phyloP scores from a whole-genome alignment of 441 rosid species.

The Pelargonium myrrhifolium region DNA sequence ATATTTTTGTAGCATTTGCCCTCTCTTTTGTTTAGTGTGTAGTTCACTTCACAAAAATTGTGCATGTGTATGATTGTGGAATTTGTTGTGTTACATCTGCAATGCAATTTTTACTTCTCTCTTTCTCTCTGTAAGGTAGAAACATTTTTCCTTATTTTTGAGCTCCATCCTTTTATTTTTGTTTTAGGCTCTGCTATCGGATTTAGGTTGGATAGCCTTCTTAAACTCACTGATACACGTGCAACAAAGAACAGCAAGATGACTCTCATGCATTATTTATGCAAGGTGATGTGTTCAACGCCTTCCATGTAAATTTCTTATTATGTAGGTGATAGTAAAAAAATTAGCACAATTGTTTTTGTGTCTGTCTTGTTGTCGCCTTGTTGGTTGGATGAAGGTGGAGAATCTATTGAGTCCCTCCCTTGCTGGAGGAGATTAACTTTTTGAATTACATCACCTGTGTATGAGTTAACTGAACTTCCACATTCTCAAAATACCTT shows the following conservation, averaged over 20 bases:
- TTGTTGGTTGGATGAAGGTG: background rate
- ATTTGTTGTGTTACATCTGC: slow-evolving; percentile 3
- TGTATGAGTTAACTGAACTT: background rate
- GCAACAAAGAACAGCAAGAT: slow-evolving; percentile 69
- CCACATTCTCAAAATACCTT: background rate
- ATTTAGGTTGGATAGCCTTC: slow-evolving; percentile 91
- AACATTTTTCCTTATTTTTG: background rate
- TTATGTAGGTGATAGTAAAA: too few relatives aligned
- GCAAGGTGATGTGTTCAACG: slow-evolving; percentile 54
- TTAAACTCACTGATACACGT: slow-evolving; percentile 88
- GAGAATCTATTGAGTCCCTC: background rate
- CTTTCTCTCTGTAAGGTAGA: background rate
- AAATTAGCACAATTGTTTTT: background rate
- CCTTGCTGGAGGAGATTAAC: background rate
- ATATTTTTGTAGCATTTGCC: background rate
- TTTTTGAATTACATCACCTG: background rate
- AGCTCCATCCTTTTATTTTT: slow-evolving; percentile 6
- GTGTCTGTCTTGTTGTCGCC: background rate
- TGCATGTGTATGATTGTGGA: background rate
- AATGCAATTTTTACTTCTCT: background rate
- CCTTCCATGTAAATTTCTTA: too few relatives aligned
- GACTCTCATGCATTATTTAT: slow-evolving; percentile 98
- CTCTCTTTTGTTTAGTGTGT: background rate
- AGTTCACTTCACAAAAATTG: background rate
- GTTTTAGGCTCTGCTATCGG: slow-evolving; percentile 85